Evolutionary conservation across 179 eudicot species (phyloP).

Genomic region (Spinacia oleracea): DNA sequence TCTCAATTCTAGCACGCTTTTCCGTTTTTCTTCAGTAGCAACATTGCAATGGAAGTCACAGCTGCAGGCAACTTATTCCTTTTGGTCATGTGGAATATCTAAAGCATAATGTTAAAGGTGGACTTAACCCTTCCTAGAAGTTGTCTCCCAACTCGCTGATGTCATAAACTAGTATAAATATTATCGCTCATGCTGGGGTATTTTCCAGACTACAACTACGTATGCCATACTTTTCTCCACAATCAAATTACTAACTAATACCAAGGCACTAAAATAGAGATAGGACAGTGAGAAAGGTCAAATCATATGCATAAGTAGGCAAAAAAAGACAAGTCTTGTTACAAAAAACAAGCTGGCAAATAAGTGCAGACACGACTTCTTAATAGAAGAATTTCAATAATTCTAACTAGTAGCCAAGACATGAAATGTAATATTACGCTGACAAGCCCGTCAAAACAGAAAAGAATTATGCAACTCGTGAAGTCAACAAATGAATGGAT

Average conservation of each 20-base stretch:
- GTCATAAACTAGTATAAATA: not conserved
- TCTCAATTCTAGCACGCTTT: not conserved
- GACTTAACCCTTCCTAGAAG: not conserved
- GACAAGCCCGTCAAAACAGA: no score
- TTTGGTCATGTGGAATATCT: not conserved
- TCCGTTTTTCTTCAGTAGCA: not conserved
- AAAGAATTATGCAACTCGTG: no score
- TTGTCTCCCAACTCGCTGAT: not conserved
- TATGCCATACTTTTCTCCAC: not conserved
- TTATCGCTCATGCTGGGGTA: not conserved
- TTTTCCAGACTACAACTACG: not conserved
- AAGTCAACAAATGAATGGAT: not conserved
- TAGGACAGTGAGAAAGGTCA: not conserved
- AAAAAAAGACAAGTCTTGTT: not conserved
- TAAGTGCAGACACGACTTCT: not conserved
- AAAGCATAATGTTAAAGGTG: not conserved
- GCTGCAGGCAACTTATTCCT: not conserved
- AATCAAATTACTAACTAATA: not conserved
- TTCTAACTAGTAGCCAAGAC: not conserved
- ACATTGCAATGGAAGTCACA: not conserved
- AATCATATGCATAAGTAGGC: not conserved
- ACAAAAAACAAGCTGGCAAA: not conserved
- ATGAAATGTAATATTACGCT: not conserved
- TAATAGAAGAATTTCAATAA: not conserved
- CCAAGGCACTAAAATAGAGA: not conserved